These are phyloP conservation scores for Juglanconis juglandina DNA, from an alignment of 2,329 filamentous ascomycete genomes.

Conservation along the genomic window DNA sequence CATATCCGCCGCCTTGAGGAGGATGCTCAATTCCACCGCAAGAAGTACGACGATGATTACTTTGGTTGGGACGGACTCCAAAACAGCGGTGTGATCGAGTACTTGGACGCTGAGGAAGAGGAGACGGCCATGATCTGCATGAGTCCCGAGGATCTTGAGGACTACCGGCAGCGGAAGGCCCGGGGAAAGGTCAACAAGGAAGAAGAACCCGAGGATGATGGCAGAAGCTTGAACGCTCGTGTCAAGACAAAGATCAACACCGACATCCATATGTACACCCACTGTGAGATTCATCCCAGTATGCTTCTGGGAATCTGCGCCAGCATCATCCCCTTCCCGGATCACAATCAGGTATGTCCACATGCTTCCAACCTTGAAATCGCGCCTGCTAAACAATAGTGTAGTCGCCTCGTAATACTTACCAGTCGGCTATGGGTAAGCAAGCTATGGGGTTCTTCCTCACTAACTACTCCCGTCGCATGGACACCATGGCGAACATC, in stretches of 20 bases:
- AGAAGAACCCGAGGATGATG: constrained; percentile 59
- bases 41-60: constrained; percentile 56
- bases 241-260: constrained; percentile 86
- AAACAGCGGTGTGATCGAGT: constrained; percentile 83
- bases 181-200: constrained; percentile 66
- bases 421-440: constrained; percentile 99
- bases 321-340: constrained; percentile 98
- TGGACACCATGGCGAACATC: constrained; percentile 99
- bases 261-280: constrained; percentile 87
- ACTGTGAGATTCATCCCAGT: constrained; percentile 98
- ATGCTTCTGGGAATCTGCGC: constrained; percentile 99
- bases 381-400: constrained; percentile 29
- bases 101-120: constrained; percentile 96
- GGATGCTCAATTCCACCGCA: constrained; percentile 58
- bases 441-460: constrained; percentile 99
- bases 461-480: constrained; percentile 92
- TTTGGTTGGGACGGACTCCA: constrained; percentile 90
- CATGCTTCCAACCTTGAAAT: not conserved
- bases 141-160: constrained; percentile 91
- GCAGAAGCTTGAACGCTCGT: constrained; percentile 72
- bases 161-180: constrained; percentile 66
- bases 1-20: constrained; percentile 71
- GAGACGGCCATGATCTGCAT: constrained; percentile 99
- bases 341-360: constrained; percentile 79
- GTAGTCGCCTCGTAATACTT: constrained; percentile 95